A percentile compares a stretch with the other conserved stretches of the same genome.
Conservation (phyloP, 2,329 filamentous ascomycete genomes). For the Colletotrichum eleusines region DNA sequence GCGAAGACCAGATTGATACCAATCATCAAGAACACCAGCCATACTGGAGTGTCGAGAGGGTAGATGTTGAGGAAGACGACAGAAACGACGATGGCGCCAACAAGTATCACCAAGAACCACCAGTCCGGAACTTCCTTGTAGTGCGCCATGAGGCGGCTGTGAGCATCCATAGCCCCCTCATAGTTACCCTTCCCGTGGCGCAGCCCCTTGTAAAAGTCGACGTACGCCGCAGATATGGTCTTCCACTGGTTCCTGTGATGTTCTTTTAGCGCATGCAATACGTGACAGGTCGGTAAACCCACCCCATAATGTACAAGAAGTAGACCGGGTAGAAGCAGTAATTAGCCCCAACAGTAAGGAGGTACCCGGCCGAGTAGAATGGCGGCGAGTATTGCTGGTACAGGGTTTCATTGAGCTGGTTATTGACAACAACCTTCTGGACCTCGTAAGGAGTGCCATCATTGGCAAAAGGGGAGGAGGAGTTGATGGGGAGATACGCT, state of each 20-base stretch:
- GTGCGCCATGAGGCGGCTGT: slow-evolving; percentile 56
- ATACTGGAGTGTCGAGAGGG: slow-evolving; percentile 48
- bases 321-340: slow-evolving; percentile 60
- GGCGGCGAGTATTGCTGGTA: slow-evolving; percentile 60
- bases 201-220: slow-evolving; percentile 55
- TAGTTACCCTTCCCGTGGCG: slow-evolving; percentile 56
- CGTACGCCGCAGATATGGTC: slow-evolving; percentile 53
- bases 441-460: slow-evolving; percentile 53
- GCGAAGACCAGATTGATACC: slow-evolving; percentile 56
- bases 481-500: slow-evolving; percentile 62
- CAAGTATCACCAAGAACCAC: slow-evolving; percentile 60
- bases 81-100: slow-evolving; percentile 50
- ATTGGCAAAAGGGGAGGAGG: slow-evolving; percentile 59
- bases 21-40: slow-evolving; percentile 50
- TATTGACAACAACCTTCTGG: slow-evolving; percentile 53
- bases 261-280: background rate
- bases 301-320: slow-evolving; percentile 56
- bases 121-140: slow-evolving; percentile 63
- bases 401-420: slow-evolving; percentile 52
- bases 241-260: slow-evolving; percentile 52
- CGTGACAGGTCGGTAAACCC: rapidly evolving
- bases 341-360: slow-evolving; percentile 56
- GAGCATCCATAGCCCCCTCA: slow-evolving; percentile 57
- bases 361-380: slow-evolving; percentile 58
- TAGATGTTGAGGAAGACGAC: slow-evolving; percentile 49